Conservation (phyloP, 1,284 basidiomycete species). For the Pascua guehoae region DNA sequence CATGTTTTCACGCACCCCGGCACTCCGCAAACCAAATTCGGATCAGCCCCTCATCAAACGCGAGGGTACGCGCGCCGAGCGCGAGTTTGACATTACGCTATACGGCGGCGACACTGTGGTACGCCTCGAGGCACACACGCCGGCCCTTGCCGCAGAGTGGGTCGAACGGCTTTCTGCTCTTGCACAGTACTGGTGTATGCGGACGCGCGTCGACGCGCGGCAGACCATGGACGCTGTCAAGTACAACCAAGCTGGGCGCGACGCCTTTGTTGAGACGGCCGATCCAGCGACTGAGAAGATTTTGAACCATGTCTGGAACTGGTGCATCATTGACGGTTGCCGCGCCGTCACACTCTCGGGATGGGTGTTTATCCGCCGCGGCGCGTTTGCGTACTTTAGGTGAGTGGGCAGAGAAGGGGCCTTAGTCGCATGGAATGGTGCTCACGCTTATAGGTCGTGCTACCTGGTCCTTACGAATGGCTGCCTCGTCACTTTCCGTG, state of each 20-base stretch:
- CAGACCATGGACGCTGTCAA: constrained; percentile 39
- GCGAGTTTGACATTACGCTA: constrained; percentile 32
- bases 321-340: constrained; percentile 46
- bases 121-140: constrained; percentile 25
- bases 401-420: constrained; percentile 16
- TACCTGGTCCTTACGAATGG: constrained; percentile 39
- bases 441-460: constrained; percentile 19
- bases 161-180: constrained; percentile 30
- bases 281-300: not conserved
- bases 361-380: constrained; percentile 38
- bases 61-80: constrained; percentile 10
- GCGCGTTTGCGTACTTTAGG: constrained; percentile 38
- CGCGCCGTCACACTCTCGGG: constrained; percentile 35
- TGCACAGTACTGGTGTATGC: constrained; percentile 37
- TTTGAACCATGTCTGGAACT: constrained; percentile 41
- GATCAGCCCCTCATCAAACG: not conserved
- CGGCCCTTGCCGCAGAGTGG: constrained; percentile 41
- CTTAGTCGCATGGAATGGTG: no score
- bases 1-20: not conserved
- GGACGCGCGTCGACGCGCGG: constrained; percentile 44
- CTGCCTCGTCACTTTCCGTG: constrained; percentile 36
- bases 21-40: not conserved
- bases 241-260: not conserved
- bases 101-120: constrained; percentile 3
- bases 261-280: not conserved